Percentiles rank a stretch among this genome's conserved stretches.
These are phyloP conservation scores for Lathyrus aphaca DNA, from an alignment of 306 rosid genomes.

Conservation along the genomic window DNA sequence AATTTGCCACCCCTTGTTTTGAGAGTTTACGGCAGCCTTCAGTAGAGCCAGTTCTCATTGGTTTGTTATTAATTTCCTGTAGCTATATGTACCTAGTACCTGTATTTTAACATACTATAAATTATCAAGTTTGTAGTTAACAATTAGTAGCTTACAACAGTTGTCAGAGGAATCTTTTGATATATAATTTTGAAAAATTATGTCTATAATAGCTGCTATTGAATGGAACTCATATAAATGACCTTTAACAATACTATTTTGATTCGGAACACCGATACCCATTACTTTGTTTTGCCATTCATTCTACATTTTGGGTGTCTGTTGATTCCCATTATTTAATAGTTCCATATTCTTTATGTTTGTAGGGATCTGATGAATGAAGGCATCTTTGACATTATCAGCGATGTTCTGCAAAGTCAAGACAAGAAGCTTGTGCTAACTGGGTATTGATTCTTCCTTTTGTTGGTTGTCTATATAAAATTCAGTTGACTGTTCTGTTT, in stretches of 20 bases:
- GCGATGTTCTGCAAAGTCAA: slow-evolving; percentile 75
- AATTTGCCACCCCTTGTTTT: slow-evolving; percentile 12
- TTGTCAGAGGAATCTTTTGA: slow-evolving; percentile 7
- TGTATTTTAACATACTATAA: not conserved
- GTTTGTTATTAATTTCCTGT: slow-evolving; percentile 4
- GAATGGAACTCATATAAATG: not conserved
- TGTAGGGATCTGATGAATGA: slow-evolving; percentile 93
- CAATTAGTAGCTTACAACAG: slow-evolving; percentile 1
- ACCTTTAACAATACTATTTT: not conserved
- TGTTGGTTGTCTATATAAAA: slow-evolving; percentile 32
- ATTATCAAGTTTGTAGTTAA: slow-evolving; percentile 4
- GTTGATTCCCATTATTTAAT: slow-evolving; percentile 32
- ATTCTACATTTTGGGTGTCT: slow-evolving; percentile 16
- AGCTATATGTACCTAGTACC: not conserved
- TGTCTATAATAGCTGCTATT: slow-evolving; percentile 12
- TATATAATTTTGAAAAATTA: slow-evolving; percentile 5
- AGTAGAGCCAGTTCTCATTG: slow-evolving; percentile 17
- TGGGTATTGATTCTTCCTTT: slow-evolving; percentile 68
- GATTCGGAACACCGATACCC: not conserved
- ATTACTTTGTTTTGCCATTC: not conserved
- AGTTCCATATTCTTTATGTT: slow-evolving; percentile 38
- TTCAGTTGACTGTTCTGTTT: slow-evolving; percentile 33
- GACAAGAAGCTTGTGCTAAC: slow-evolving; percentile 87
- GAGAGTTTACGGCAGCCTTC: slow-evolving; percentile 5
- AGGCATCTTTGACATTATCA: slow-evolving; percentile 83